Evolutionary conservation across 148 eudicot genomes (phyloP).

Genomic region (Nyssa sinensis): DNA sequence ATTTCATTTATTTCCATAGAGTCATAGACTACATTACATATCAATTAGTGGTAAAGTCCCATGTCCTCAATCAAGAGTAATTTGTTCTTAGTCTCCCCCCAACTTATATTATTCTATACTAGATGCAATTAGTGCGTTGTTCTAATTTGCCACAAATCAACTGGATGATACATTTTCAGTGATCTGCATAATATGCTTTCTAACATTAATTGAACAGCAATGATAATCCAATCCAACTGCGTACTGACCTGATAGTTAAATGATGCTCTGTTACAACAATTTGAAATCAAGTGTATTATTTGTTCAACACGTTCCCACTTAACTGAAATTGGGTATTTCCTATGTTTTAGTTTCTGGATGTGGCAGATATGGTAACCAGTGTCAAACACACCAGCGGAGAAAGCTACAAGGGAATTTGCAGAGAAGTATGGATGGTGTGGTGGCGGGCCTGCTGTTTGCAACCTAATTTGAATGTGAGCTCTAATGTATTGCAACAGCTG

Average conservation of each 20-base stretch:
- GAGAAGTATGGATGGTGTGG: conserved; percentile 57
- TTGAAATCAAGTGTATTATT: neutral
- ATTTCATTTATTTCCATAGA: too few species aligned
- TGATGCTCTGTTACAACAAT: neutral
- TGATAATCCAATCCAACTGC: neutral
- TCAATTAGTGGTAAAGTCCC: too few species aligned
- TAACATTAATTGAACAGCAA: neutral
- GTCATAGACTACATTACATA: too few species aligned
- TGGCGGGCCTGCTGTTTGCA: conserved; percentile 77
- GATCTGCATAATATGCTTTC: neutral
- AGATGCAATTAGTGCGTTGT: neutral
- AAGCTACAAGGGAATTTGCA: conserved; percentile 80
- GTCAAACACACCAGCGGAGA: conserved; percentile 85
- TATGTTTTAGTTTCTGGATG: neutral
- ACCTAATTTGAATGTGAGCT: conserved; percentile 79
- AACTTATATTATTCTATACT: too few species aligned
- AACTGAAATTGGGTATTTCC: neutral
- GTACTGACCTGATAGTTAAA: too few species aligned
- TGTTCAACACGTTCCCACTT: neutral
- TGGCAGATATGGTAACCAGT: conserved; percentile 90
- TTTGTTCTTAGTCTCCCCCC: too few species aligned
- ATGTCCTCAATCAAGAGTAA: too few species aligned
- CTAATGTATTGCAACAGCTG: conserved; percentile 73
- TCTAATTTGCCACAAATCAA: neutral
- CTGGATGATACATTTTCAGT: neutral